Conservation (phyloP, 2,329 filamentous ascomycete genomes). For the Colletotrichum sp. region DNA sequence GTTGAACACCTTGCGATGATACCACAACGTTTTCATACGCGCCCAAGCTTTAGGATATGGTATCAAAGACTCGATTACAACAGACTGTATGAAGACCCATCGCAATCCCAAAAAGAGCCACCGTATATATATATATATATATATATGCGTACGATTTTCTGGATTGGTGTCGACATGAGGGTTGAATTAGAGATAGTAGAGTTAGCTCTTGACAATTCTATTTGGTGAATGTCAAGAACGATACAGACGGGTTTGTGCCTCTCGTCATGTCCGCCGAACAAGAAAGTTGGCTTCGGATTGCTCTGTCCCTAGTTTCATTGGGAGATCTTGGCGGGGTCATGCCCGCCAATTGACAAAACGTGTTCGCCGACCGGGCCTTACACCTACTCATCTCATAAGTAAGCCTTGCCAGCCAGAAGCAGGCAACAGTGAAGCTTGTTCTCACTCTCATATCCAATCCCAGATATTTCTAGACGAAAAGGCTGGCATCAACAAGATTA, state of each 20-base stretch:
- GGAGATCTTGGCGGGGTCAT: not conserved
- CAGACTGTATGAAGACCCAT: too few species aligned
- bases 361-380: not conserved
- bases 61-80: too few species aligned
- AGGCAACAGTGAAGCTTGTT: not conserved
- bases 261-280: not conserved
- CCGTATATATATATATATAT: too few species aligned
- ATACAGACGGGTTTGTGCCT: not conserved
- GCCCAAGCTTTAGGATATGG: too few species aligned
- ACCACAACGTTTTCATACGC: too few species aligned
- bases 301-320: rapidly evolving
- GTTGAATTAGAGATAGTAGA: not conserved
- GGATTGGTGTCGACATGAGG: not conserved
- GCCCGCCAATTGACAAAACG: not conserved
- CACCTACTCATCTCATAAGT: not conserved
- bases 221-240: not conserved
- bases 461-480: not conserved
- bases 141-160: not conserved
- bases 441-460: not conserved
- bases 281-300: rapidly evolving
- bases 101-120: too few species aligned
- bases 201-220: not conserved
- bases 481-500: not conserved
- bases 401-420: not conserved
- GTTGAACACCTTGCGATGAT: too few species aligned